These are phyloP conservation scores for Chaetomidium leptoderma DNA, from an alignment of 495 filamentous ascomycete genomes.

Conservation along the genomic window DNA sequence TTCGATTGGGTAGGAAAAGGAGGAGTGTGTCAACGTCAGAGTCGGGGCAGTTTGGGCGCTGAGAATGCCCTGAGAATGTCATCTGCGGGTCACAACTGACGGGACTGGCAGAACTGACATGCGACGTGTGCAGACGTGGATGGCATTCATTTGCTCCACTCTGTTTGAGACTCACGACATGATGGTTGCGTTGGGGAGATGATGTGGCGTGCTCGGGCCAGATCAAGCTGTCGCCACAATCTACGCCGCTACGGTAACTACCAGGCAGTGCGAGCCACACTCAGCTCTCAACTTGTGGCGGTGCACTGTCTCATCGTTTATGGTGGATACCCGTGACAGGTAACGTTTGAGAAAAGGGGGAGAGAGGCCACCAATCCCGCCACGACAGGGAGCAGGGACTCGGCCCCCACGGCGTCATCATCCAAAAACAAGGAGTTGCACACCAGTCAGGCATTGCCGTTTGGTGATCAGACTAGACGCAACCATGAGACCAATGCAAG, in stretches of 20 bases:
- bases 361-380: constrained; percentile 9
- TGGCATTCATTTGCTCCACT: constrained; percentile 28
- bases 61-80: neutral
- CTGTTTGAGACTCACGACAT: neutral
- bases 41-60: neutral
- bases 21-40: no score
- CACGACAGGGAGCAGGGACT: constrained; percentile 2
- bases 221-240: constrained; percentile 19
- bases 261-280: neutral
- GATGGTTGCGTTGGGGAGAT: constrained; percentile 6
- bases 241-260: no score
- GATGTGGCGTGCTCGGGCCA: constrained; percentile 13
- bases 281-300: constrained; percentile 10
- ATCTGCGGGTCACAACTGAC: constrained; percentile 6
- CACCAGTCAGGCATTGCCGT: neutral
- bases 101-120: neutral
- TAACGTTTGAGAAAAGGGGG: neutral
- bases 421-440: no score
- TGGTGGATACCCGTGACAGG: neutral
- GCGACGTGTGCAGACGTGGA: constrained; percentile 29
- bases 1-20: no score
- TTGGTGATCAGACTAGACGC: constrained; percentile 10
- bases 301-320: constrained; percentile 6
- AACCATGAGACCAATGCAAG: constrained; percentile 15
- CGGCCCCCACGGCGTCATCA: no score